Percentiles rank a stretch among this genome's conserved stretches.
These are phyloP conservation scores for Hyaloscypha finlandica DNA, from an alignment of 495 filamentous ascomycete species.

Conservation along the genomic window DNA sequence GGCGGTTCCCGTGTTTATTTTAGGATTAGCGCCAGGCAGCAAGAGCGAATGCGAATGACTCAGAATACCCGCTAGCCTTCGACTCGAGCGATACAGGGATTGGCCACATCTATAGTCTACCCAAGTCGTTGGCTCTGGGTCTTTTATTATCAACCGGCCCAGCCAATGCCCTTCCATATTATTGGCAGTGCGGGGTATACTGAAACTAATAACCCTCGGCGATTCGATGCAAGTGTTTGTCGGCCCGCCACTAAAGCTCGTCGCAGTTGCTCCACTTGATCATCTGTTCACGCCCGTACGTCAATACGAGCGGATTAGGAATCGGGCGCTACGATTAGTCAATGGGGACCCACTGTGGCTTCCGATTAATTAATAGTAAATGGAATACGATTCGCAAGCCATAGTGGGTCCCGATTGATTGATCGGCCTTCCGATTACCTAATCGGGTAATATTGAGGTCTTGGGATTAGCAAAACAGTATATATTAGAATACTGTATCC, in stretches of 20 bases:
- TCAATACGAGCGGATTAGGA: too few species aligned
- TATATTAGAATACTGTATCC: too few species aligned
- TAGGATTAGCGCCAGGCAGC: constrained; percentile 4
- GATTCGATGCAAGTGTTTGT: not conserved
- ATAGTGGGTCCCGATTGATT: too few species aligned
- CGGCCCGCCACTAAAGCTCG: not conserved
- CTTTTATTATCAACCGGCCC: not conserved
- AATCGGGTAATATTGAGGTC: too few species aligned
- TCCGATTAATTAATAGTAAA: too few species aligned
- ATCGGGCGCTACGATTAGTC: too few species aligned
- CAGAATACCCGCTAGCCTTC: not conserved
- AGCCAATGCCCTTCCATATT: constrained; percentile 5
- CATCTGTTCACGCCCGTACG: too few species aligned
- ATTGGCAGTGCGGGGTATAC: constrained; percentile 8
- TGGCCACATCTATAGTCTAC: not conserved
- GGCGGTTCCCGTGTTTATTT: constrained; percentile 1
- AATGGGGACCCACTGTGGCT: too few species aligned
- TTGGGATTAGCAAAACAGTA: too few species aligned
- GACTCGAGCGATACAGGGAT: constrained; percentile 1
- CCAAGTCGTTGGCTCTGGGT: constrained; percentile 2
- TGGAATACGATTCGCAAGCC: too few species aligned
- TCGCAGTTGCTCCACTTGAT: constrained; percentile 8
- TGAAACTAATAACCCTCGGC: not conserved
- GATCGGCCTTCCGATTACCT: too few species aligned
- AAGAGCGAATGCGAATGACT: constrained; percentile 3